phyloP scores from a whole-genome alignment of 1,139 yeast genomes.

The Suhomyces coccinellae region DNA sequence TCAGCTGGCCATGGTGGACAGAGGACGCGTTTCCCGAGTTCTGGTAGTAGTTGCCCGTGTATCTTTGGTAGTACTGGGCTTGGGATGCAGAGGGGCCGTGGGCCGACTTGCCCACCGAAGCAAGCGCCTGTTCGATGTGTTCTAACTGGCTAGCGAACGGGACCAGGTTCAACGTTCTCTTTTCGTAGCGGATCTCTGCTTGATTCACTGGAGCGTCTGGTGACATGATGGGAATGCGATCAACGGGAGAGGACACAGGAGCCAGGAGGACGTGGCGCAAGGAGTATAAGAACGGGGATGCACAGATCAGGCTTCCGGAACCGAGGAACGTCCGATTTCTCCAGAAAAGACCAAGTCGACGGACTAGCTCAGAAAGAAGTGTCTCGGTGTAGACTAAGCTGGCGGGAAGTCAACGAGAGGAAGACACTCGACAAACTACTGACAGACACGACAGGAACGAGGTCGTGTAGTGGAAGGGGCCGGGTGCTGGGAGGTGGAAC shows the following conservation, averaged over 20 bases:
- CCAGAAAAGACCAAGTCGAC: neutral
- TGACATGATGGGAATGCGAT: slow-evolving; percentile 4
- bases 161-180: slow-evolving; percentile 28
- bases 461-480: neutral
- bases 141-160: slow-evolving; percentile 37
- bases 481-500: neutral
- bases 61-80: slow-evolving; percentile 10
- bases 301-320: neutral
- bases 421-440: neutral
- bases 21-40: slow-evolving; percentile 4
- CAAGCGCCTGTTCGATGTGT: slow-evolving; percentile 21
- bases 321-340: neutral
- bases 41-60: slow-evolving; percentile 11
- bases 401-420: neutral
- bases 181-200: slow-evolving; percentile 20
- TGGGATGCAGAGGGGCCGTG: neutral
- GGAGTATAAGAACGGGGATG: neutral
- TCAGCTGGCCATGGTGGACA: slow-evolving; percentile 17
- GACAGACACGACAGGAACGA: neutral
- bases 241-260: neutral
- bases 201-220: neutral
- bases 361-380: neutral
- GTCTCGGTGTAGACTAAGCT: neutral
- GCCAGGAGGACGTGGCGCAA: too few relatives aligned
- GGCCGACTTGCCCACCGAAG: slow-evolving; percentile 15